phyloP scores from a whole-genome alignment of 768 basidiomycete genomes.

The Xanthoconium stramineum region DNA sequence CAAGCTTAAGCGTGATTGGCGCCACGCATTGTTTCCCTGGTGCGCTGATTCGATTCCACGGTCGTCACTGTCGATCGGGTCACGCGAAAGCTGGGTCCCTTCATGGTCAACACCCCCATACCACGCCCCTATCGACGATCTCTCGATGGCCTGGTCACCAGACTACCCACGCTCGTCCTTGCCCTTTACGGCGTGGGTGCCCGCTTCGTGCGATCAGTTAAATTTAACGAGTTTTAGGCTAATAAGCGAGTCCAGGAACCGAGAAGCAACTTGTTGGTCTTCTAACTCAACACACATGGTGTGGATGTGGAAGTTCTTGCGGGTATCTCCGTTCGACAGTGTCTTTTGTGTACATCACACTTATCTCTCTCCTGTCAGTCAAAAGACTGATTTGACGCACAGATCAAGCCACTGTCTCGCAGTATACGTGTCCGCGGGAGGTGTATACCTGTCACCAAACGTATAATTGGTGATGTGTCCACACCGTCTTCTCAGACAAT shows the following conservation, averaged over 20 bases:
- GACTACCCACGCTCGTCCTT: conserved; percentile 2
- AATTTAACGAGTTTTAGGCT: not conserved
- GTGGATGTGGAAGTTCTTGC: not conserved
- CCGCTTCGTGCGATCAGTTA: not conserved
- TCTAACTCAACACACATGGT: not conserved
- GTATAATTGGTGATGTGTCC: not conserved
- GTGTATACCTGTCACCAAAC: not conserved
- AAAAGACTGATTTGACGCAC: not conserved
- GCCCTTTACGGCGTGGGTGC: not conserved
- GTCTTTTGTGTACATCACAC: not conserved
- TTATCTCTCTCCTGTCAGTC: not conserved
- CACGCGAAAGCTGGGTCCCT: not conserved
- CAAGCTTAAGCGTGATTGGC: not conserved
- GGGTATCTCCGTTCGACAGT: not conserved
- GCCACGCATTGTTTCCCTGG: not conserved
- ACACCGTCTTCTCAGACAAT: not conserved
- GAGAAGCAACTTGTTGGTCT: not conserved
- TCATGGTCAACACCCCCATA: not conserved
- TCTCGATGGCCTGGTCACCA: too few species aligned
- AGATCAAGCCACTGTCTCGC: not conserved
- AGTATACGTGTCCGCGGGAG: not conserved
- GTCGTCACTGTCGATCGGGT: conserved; percentile 9
- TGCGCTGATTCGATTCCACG: not conserved
- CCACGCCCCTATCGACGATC: too few species aligned
- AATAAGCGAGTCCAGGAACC: conserved; percentile 8